These are phyloP conservation scores for Nitzschia inconspicua DNA, from an alignment of 108 stramenopile species.

Conservation along the genomic window DNA sequence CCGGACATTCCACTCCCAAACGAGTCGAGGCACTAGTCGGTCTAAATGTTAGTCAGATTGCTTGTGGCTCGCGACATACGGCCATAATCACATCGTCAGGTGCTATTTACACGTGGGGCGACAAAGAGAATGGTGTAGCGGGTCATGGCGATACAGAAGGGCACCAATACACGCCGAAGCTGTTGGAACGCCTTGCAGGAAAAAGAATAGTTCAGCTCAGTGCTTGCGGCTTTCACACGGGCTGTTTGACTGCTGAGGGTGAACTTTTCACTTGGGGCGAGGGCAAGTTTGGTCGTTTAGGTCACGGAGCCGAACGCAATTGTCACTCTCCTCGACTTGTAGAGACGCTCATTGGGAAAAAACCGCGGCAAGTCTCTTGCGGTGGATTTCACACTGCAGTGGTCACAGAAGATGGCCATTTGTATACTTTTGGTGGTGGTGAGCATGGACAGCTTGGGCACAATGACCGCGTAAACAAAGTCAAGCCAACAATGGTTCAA, in stretches of 20 bases:
- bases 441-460: constrained; percentile 90
- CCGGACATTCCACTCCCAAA: constrained; percentile 88
- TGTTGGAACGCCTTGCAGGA: constrained; percentile 74
- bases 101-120: constrained; percentile 83
- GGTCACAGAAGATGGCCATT: constrained; percentile 83
- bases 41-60: constrained; percentile 78
- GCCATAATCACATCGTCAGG: constrained; percentile 84
- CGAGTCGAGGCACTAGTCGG: constrained; percentile 85
- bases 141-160: constrained; percentile 93
- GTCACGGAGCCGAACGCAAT: constrained; percentile 88
- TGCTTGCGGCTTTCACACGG: constrained; percentile 96
- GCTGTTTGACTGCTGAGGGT: constrained; percentile 80
- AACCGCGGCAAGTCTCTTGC: constrained; percentile 77
- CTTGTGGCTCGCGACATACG: constrained; percentile 91
- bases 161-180: constrained; percentile 91
- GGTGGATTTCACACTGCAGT: constrained; percentile 92
- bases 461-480: constrained; percentile 88
- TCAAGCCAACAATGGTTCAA: constrained; percentile 79
- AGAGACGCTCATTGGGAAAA: constrained; percentile 76
- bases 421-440: constrained; percentile 90
- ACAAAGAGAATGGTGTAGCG: constrained; percentile 90
- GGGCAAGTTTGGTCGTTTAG: constrained; percentile 94
- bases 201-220: constrained; percentile 85
- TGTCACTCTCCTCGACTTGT: constrained; percentile 81
- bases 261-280: constrained; percentile 87